Base-by-base conservation (phyloP, 768 basidiomycete genomes). In the Pleurotus djamor region DNA sequence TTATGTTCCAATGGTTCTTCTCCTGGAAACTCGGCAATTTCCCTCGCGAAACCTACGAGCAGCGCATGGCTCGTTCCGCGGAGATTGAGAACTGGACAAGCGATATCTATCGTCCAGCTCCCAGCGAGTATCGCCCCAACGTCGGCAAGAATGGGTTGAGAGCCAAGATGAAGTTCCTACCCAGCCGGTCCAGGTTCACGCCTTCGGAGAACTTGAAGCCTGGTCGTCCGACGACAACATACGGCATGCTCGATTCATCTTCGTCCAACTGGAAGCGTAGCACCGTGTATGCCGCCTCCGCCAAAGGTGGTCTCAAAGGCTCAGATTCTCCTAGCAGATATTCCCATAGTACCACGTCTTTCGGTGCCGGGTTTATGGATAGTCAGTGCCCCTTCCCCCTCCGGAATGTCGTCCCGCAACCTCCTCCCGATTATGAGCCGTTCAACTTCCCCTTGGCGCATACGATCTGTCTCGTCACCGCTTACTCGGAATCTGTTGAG, bases 61-160 rank as follows among this genome's bases (percentile, higher is more conserved):
- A 98, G 69, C 85, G 96, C 12, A 94, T 94, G 87, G 85, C 87
- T 61, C 88, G 96, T 21, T 87, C 90, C 2, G 83, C 84, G 21
- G 92, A 94, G 71, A 97, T 99, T 66, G 97, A 99, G 73, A 86
- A 89, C 66, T 99, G 97, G 97, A 87, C 94, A 21, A 89, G 89
- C 65, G 94, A 98, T 67, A 98, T 99, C 64, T 96, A 96, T 72
- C 86, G 88, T 45, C 87, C 96, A 12, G 97, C 97, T 1, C 97
- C 97, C 2, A 88, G 88, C 61, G 80, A 89, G 56, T 92, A 94
- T 67, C 86, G 97, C 28, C 97, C 97, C 5, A 97, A 92, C 65
- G 94, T 94, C 34, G 74, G 79, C 67, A 91, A 91, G 75, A 82
- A 82, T 62, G 88, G 88, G n/a, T 68, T 85, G 21, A 73, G 79